Percentiles rank a stretch among this genome's conserved stretches.
These are phyloP conservation scores for Hamamelis virginiana DNA, from an alignment of 164 flowering plant species.

Conservation along the genomic window DNA sequence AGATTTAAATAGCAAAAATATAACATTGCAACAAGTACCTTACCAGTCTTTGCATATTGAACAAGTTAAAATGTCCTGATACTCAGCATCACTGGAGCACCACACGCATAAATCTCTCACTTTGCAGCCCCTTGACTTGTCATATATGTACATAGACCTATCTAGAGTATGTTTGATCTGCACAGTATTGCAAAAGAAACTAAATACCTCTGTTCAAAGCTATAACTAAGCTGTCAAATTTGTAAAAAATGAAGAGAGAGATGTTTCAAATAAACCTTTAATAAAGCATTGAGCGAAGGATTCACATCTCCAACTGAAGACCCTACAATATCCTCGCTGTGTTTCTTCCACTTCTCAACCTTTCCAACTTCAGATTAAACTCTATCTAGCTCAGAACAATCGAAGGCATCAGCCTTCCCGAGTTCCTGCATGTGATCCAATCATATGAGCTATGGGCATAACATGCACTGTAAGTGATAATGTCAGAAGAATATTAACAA, in stretches of 20 bases:
- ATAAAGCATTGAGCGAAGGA: conserved; percentile 35
- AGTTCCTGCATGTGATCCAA: conserved; percentile 43
- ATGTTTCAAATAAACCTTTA: conserved; percentile 40
- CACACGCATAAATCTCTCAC: conserved; percentile 28
- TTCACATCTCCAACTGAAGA: conserved; percentile 28
- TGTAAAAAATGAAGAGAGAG: neutral
- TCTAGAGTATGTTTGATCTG: conserved; percentile 63
- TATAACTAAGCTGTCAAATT: neutral
- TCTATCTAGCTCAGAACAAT: conserved; percentile 56
- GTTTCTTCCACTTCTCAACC: conserved; percentile 64
- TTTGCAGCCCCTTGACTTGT: conserved; percentile 24
- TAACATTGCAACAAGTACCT: conserved; percentile 19
- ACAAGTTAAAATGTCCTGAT: conserved; percentile 45
- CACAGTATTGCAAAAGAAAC: conserved; percentile 9
- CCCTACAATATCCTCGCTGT: conserved; percentile 38
- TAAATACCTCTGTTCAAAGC: neutral
- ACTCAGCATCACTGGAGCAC: conserved; percentile 36
- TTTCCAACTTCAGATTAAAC: conserved; percentile 53
- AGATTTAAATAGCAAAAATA: neutral
- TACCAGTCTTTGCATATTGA: conserved; percentile 68
- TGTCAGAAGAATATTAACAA: neutral
- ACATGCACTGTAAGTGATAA: neutral
- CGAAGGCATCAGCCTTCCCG: conserved; percentile 57
- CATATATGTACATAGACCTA: conserved; percentile 47
- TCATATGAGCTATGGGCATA: neutral